A percentile compares a stretch with the other conserved stretches of the same genome.
Conservation (phyloP, 768 basidiomycete species). For the Epithele typhae region DNA sequence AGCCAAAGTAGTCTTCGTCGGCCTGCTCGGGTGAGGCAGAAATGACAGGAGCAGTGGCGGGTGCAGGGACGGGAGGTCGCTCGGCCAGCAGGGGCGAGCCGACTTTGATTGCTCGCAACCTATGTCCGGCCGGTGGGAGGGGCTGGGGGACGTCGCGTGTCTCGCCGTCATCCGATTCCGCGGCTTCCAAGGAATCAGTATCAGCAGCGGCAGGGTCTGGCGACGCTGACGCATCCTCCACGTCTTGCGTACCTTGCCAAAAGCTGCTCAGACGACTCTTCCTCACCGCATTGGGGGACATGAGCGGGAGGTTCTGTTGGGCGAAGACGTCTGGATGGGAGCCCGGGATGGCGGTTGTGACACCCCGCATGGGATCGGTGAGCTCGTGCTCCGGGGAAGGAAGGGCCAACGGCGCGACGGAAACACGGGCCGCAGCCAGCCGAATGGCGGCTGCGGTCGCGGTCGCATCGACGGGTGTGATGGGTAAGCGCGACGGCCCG, state of each 20-base stretch:
- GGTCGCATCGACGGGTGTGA: constrained; percentile 47
- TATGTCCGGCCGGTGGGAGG: too few species aligned
- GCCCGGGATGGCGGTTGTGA: constrained; percentile 62
- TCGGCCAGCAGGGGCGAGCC: neutral
- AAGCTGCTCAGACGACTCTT: constrained; percentile 62
- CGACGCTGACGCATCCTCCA: constrained; percentile 33
- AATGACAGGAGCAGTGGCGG: constrained; percentile 26
- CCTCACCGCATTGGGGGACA: constrained; percentile 33
- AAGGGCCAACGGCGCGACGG: constrained; percentile 81
- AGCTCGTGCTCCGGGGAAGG: constrained; percentile 92
- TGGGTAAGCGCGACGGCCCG: constrained; percentile 8
- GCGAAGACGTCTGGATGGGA: constrained; percentile 38
- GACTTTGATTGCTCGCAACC: too few species aligned
- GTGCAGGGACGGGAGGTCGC: constrained; percentile 2
- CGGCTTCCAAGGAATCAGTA: neutral
- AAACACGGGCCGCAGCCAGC: constrained; percentile 77
- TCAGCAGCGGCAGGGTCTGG: constrained; percentile 14
- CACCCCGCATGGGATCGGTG: constrained; percentile 82
- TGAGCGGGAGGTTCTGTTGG: constrained; percentile 36
- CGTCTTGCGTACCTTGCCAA: constrained; percentile 74
- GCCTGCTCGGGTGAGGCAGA: constrained; percentile 6
- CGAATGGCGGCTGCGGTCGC: constrained; percentile 80
- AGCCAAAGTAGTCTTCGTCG: constrained; percentile 31
- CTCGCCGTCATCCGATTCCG: neutral
- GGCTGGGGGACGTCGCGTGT: neutral